phyloP scores from a whole-genome alignment of 345 rosid species.

The Streptanthus diversifolius region DNA sequence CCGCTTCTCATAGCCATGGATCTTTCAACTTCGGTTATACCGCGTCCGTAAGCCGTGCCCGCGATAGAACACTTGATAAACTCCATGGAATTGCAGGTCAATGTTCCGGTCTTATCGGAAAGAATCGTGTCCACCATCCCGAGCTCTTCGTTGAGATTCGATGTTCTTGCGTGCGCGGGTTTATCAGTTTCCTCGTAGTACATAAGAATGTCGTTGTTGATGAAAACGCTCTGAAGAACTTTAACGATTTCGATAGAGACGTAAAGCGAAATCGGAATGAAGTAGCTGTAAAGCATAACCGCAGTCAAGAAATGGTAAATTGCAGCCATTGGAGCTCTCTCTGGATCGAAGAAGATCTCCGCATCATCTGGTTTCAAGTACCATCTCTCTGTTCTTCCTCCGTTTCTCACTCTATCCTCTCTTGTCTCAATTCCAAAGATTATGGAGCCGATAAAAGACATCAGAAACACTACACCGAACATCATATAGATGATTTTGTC shows the following conservation, averaged over 20 bases:
- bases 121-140: slow-evolving; percentile 92
- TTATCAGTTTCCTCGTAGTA: slow-evolving; percentile 81
- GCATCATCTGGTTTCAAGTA: slow-evolving; percentile 85
- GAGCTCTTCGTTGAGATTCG: slow-evolving; percentile 97
- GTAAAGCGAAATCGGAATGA: slow-evolving; percentile 90
- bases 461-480: slow-evolving; percentile 56
- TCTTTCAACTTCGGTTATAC: slow-evolving; percentile 86
- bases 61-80: slow-evolving; percentile 86
- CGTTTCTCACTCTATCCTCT: slow-evolving; percentile 44
- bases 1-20: slow-evolving; percentile 71
- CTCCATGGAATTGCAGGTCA: slow-evolving; percentile 98
- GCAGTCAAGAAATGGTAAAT: slow-evolving; percentile 70
- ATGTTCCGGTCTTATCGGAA: slow-evolving; percentile 90
- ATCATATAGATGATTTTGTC: slow-evolving; percentile 72
- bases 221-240: slow-evolving; percentile 85
- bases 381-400: slow-evolving; percentile 87
- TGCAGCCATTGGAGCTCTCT: slow-evolving; percentile 60
- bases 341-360: slow-evolving; percentile 61
- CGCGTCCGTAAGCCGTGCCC: slow-evolving; percentile 78
- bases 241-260: slow-evolving; percentile 93
- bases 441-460: slow-evolving; percentile 66
- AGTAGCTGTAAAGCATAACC: slow-evolving; percentile 78
- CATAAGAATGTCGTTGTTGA: slow-evolving; percentile 78
- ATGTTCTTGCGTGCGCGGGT: slow-evolving; percentile 90
- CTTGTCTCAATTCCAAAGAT: slow-evolving; percentile 71